Evolutionary conservation across 257 asterid genomes (phyloP), one percentile per base, ranked within the genome.

Genomic region (Petrea volubilis): DNA sequence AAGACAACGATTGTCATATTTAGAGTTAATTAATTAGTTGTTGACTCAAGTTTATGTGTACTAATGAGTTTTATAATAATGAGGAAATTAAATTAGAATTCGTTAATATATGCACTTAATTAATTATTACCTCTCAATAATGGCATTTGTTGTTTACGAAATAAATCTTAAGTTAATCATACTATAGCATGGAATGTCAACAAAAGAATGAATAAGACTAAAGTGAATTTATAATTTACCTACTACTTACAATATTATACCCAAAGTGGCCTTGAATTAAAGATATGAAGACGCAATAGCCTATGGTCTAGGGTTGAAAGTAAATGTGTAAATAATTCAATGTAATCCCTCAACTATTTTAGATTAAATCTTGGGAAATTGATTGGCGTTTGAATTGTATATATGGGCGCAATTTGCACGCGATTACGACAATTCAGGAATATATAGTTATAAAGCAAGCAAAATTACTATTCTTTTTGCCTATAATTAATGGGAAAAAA

Each of bases 181-280:
- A 20, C 8, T 11, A 18, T 27, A 60, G 38, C 38, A 44, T 9
- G 46, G 11, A 71, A 60, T 60, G 76, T 71, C 69, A 71, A 60
- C 63, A 71, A 71, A 47, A 41, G 31, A 71, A 71, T 60, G 63
- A 71, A 47, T 47, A 38, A 24, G 41, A 46, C n/a, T 36, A 71
- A 57, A 47, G 63, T 74, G 43, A 29, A 60, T 18, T 50, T 49
- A 47, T n/a, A n/a, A n/a, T 66, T 31, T 61, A 43, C 66, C 77
- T 47, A 55, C 64, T 2, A 58, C 44, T 29, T 31, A 6, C 50
- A 57, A 27, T n/a, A 0, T 27, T 64, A 18, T 13, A 44, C 50
- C 18, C 44, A 17, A 49, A 17, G 24, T 49, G 27, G 20, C 56
- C 18, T 52, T 55, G 38, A 6, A 47, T 49, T 31, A 65, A 10